Evolutionary conservation across 345 rosid species (phyloP).

Genomic region (Microthlaspi erraticum): DNA sequence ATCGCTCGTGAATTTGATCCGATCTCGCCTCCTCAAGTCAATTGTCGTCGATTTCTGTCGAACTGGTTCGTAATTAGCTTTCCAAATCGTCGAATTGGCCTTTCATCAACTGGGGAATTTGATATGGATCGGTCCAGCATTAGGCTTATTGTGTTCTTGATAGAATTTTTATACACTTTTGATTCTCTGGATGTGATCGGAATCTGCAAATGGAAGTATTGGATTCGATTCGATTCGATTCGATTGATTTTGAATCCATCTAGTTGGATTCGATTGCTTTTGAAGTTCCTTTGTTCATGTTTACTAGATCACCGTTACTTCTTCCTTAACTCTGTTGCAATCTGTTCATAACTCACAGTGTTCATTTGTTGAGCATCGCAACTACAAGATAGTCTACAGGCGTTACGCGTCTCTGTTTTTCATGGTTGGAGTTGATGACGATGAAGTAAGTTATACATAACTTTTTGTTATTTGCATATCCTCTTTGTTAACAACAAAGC

Average conservation of each 20-base stretch:
- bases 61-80: not conserved
- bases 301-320: not conserved
- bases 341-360: constrained; percentile 55
- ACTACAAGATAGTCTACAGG: constrained; percentile 92
- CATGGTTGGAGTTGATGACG: constrained; percentile 95
- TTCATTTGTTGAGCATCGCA: constrained; percentile 98
- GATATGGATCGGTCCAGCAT: not conserved
- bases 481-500: not conserved
- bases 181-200: constrained; percentile 1
- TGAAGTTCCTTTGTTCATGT: not conserved
- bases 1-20: constrained; percentile 19
- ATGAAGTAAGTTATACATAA: constrained; percentile 64
- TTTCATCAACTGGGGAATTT: constrained; percentile 11
- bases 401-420: constrained; percentile 95
- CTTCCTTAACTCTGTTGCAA: constrained; percentile 6
- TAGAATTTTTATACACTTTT: not conserved
- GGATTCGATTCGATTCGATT: not conserved
- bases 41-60: not conserved
- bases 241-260: not conserved
- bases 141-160: not conserved
- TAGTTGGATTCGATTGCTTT: not conserved
- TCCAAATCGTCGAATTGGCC: constrained; percentile 16
- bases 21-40: constrained; percentile 28
- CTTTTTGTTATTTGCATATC: not conserved
- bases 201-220: not conserved